Evolutionary conservation across 805 yeast species (phyloP), one percentile per base, ranked within the genome.

Genomic region (Kluyveromyces lactis): DNA sequence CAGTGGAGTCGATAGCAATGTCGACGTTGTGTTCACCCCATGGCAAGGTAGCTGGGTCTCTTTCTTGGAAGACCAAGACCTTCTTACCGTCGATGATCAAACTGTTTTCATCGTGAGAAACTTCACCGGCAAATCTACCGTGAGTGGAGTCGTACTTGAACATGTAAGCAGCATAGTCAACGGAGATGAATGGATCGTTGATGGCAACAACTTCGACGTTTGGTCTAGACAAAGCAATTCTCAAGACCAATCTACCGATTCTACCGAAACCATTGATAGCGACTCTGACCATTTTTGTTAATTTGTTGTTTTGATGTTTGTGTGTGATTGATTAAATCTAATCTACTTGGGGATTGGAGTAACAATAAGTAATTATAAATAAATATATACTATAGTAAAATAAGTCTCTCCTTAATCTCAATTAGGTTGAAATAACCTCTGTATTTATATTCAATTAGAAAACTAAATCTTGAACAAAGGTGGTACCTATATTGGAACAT

Each of bases 181-280:
- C 69, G 45, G 75, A 71, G 63, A 77, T 77, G 69, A 76, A 77
- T 36, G 85, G 85, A 64, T 78, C 81, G 60, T 78, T 78, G 69
- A 78, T 62, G 49, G 81, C 83, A 46, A 78, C 80, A 48, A 78
- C 76, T 47, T 72, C 69, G 58, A 77, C 67, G 50, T 58, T 59
- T 49, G 60, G 56, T 73, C 80, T 74, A 42, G 58, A 31, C 51
- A 75, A 63, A 49, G 80, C 81, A 48, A 76, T 65, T 75, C 83
- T 75, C 56, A 75, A 61, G 48, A 77, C 83, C 55, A 77, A 69
- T 69, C 83, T 74, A 57, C 83, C 83, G 59, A 77, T 77, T 69
- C 83, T 72, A 60, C 83, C 83, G 74, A 77, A 77, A 56, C 83
- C 83, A 74, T 77, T 77, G 63, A 78, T 77, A 66, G 83, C 80